Base-by-base conservation (phyloP, 495 filamentous ascomycete genomes). In the Penicillium riverlandense region DNA sequence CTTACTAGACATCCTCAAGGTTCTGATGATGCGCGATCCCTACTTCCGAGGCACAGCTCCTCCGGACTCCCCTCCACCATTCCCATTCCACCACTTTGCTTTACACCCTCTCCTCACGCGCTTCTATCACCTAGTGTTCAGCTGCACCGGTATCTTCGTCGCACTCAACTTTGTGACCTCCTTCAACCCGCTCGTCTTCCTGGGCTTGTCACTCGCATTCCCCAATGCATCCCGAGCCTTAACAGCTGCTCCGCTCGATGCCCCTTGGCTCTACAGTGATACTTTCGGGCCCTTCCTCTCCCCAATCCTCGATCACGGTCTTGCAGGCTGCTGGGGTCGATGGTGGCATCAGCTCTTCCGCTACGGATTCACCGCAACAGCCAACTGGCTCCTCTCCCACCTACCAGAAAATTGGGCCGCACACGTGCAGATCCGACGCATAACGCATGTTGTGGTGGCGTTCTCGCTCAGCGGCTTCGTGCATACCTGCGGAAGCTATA, bases 321-420 rank as follows among this genome's bases (percentile, higher is more conserved):
- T 96, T 1, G 69, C 75, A 7, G 88, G 88, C 28, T 78, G 82
- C 52, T 96, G 89, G 89, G 78, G 84, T 35, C 74, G 68, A 11
- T 94, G 83, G 82, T 95, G 89, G 89, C 89, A 95, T 61, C 89
- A 95, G 59, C 76, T 83, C 1, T 92, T 95, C 65, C 80, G 87
- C 3, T 72, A 78, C 31, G 84, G 72, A 0, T 91, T 95, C 57
- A 63, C 75, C 6, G 72, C 75, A 1, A 76, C 83, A 0, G 61
- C 71, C 0, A 57, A 61, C 7, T 83, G 65, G 53, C 48, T 85
- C 15, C 43, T 79, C 6, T 57, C 67, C 1, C 15, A 63, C 5
- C 57, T 72, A 1, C 70, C 67, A 28, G 37, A 55, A 3, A 16
- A 12, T 0, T 37, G 52, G 8, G 40, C 57, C 1, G 49, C 44